Percentiles rank a stretch among this genome's conserved stretches.
Evolutionary conservation across 1,284 basidiomycete species (phyloP).

Genomic region (Ustilago vetiveriae): DNA sequence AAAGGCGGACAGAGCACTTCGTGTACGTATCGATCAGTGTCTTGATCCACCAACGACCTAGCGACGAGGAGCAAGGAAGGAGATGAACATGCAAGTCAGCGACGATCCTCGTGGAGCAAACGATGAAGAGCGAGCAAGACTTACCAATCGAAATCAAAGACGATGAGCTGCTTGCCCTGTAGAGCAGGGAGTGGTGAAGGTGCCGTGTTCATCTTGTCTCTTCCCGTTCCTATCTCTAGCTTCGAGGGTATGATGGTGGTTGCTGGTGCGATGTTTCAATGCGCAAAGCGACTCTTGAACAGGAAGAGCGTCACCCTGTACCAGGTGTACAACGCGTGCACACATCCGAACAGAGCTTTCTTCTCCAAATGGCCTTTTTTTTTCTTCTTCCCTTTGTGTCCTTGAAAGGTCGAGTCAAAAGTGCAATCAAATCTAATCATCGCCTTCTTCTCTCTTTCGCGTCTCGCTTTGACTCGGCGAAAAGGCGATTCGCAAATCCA

Average conservation of each 20-base stretch:
- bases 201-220: constrained; percentile 34
- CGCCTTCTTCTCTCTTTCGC: not conserved
- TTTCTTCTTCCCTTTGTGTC: no score
- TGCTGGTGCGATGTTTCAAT: no score
- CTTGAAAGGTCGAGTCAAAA: constrained; percentile 5
- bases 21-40: constrained; percentile 94
- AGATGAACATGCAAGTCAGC: no score
- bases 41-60: constrained; percentile 80
- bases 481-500: not conserved
- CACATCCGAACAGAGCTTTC: not conserved
- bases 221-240: not conserved
- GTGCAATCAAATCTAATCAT: constrained; percentile 12
- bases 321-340: no score
- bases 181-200: constrained; percentile 47
- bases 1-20: constrained; percentile 88
- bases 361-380: not conserved
- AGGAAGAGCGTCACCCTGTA: no score
- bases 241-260: not conserved
- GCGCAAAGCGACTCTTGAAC: no score
- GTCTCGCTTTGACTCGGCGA: not conserved
- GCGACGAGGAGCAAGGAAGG: no score
- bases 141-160: constrained; percentile 98
- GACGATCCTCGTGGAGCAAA: no score
- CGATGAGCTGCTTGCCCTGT: constrained; percentile 75
- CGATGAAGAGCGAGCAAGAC: constrained; percentile 37